Evolutionary conservation across 148 eudicot genomes (phyloP).

Genomic region (Rhododendron vialii): DNA sequence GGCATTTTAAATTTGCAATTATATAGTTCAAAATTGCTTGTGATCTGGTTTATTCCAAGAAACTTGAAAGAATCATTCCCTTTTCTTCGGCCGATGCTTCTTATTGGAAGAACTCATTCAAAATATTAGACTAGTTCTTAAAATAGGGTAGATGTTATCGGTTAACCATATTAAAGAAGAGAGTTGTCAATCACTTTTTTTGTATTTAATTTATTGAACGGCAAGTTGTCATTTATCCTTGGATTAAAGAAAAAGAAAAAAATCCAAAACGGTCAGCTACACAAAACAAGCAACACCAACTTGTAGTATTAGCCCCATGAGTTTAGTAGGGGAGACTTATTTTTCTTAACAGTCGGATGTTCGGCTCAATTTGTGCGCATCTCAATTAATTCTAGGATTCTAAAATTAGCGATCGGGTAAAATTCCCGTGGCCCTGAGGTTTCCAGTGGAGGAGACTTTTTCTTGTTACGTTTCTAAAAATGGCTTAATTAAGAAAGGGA

Average conservation of each 20-base stretch:
- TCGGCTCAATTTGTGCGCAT: fast-evolving
- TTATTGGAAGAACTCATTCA: neutral
- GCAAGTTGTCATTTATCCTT: neutral
- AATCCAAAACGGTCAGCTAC: neutral
- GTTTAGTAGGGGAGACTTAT: too few species aligned
- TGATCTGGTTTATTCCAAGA: neutral
- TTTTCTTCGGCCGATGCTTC: neutral
- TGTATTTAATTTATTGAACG: too few species aligned
- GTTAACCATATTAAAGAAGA: neutral
- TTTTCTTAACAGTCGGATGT: too few species aligned
- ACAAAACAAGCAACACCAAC: neutral
- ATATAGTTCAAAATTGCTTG: neutral
- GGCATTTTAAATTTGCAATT: neutral
- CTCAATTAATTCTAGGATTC: too few species aligned
- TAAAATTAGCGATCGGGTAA: too few species aligned
- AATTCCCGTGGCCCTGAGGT: neutral
- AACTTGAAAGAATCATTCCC: neutral
- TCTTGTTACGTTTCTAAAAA: neutral
- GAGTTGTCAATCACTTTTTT: neutral
- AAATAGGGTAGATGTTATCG: neutral
- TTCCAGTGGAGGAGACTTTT: neutral
- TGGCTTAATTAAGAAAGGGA: neutral
- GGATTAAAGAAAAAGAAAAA: neutral
- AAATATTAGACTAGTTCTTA: neutral
- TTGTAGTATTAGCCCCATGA: neutral